Conservation (phyloP, 805 yeast species). For the Pichia californica region DNA sequence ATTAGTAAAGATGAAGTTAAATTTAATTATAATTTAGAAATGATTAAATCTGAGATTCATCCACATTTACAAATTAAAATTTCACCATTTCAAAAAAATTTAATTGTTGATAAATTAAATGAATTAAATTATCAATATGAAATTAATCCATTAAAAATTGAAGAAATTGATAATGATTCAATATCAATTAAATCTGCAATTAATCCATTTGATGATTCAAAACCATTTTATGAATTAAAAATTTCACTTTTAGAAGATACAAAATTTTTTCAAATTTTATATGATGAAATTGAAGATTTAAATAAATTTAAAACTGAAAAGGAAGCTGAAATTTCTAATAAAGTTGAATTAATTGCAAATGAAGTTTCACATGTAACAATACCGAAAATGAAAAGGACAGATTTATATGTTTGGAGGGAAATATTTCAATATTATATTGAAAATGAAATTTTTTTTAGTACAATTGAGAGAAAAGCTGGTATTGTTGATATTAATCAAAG, state of each 20-base stretch:
- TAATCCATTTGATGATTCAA: conserved; percentile 22
- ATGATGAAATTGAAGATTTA: conserved; percentile 45
- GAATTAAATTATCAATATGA: conserved; percentile 16
- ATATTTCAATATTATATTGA: conserved; percentile 61
- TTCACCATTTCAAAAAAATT: conserved; percentile 15
- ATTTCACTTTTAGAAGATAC: conserved; percentile 49
- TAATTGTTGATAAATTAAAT: conserved; percentile 16
- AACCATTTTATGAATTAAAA: conserved; percentile 17
- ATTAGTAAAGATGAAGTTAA: conserved; percentile 38
- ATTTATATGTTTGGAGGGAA: conserved; percentile 65
- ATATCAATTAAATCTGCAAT: conserved; percentile 15
- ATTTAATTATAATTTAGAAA: conserved; percentile 19
- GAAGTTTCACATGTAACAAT: conserved; percentile 33
- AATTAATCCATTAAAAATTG: conserved; percentile 10
- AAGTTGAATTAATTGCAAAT: conserved; percentile 38
- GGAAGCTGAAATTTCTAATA: conserved; percentile 35
- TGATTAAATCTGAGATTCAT: conserved; percentile 14
- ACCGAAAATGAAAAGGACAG: conserved; percentile 41
- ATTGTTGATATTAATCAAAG: conserved; percentile 40
- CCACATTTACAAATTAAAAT: conserved; percentile 24
- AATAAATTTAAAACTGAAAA: conserved; percentile 37
- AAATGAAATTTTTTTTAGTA: conserved; percentile 51
- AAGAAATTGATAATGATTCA: neutral
- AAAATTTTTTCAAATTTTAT: conserved; percentile 52
- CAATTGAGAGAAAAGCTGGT: conserved; percentile 36